phyloP scores from a whole-genome alignment of 1,139 yeast genomes.

The Candida pseudoviswanathii region DNA sequence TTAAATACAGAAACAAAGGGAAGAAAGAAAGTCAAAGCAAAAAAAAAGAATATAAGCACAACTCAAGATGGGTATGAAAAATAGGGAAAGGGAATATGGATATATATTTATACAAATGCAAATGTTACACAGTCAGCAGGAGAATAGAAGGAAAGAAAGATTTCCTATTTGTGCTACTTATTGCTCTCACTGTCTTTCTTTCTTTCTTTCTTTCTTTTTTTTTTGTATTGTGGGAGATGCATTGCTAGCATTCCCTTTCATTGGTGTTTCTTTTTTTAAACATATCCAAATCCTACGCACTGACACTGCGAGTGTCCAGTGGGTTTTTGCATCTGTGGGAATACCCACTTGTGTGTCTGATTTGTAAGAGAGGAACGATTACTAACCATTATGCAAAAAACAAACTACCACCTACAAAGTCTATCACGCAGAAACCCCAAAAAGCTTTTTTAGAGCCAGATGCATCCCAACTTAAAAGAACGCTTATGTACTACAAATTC shows the following conservation, averaged over 20 bases:
- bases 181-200: not conserved
- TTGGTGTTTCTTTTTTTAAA: not conserved
- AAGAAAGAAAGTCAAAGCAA: not conserved
- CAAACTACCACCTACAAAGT: not conserved
- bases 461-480: too few relatives aligned
- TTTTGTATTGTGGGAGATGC: not conserved
- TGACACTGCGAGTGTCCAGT: too few relatives aligned
- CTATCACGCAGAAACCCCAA: too few relatives aligned
- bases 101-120: not conserved
- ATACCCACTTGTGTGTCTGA: too few relatives aligned
- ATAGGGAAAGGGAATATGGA: not conserved
- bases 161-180: not conserved
- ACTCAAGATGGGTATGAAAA: not conserved
- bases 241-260: not conserved
- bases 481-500: too few relatives aligned
- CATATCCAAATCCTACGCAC: not conserved
- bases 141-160: too few relatives aligned
- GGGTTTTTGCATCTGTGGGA: too few relatives aligned
- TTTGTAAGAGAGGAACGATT: not conserved
- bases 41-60: not conserved
- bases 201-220: not conserved
- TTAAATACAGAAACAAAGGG: not conserved
- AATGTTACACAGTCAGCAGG: too few relatives aligned
- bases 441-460: too few relatives aligned
- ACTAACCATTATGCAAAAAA: constrained; percentile 3